Base-by-base conservation (phyloP, 1,284 basidiomycete species). In the Chalciporus piperatoides region DNA sequence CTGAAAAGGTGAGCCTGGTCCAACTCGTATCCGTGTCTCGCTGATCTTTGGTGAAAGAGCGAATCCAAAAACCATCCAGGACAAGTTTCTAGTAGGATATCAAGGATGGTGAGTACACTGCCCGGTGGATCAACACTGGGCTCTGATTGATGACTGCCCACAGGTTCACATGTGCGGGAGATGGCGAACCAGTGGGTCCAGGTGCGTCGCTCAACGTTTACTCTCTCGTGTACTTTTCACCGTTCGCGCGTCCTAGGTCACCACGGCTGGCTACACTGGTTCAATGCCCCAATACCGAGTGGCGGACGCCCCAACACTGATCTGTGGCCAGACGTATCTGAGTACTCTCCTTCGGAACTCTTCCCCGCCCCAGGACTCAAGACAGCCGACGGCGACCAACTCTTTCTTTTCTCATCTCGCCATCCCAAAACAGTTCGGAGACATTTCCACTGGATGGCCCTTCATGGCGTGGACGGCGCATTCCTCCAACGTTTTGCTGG, bases 201-300 rank as follows among this genome's bases (percentile, higher is more conserved):
- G 81, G 82, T 76, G 52, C 50, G 68, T 30, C 3, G 15, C 6
- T 7, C 14, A 4, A 32, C 36, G n/a, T 12, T 3, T 9, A 11
- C 15, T 4, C 12, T 3, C 2, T 6, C 6, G 3, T 25, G 30
- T 19, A 4, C 17, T 14, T 25, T 17, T n/a, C 17, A 23, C 17
- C 24, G 36, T 42, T 15, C 30, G 25, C 10, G 36, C 71, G 21
- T 23, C 21, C 21, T 23, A 71, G 81, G 78, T 2, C 86, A 90
- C 59, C 85, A 89, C 56, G 86, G 86, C 27, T 90, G 86, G 87
- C 71, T 89, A n/a, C 88, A 89, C 58, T 90, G 86, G 87, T 81
- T 88, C 63, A 74, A 80, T 55, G 59, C 70, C 15, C 84, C 86
- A 3, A 72, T 90, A 5, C 73, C 79, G 1, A 68, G 77, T 21